phyloP scores from a whole-genome alignment of 805 yeast genomes.

The Kluyveromyces nonfermentans region DNA sequence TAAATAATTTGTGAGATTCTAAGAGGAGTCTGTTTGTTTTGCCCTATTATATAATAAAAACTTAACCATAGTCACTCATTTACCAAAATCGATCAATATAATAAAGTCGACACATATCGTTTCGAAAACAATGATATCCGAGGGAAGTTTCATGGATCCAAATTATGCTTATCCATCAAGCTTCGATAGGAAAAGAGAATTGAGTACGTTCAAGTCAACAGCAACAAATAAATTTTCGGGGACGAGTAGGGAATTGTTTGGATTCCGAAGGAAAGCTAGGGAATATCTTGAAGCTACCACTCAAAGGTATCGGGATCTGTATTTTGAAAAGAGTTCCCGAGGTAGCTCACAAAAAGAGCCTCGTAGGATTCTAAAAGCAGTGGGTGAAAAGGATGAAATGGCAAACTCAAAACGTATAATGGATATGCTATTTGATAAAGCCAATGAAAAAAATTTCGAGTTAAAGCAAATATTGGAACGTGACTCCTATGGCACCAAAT shows the following conservation, averaged over 20 bases:
- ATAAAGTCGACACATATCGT: not conserved
- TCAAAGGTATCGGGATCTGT: not conserved
- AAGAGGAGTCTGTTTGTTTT: not conserved
- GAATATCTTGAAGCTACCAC: constrained; percentile 11
- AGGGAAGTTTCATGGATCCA: constrained; percentile 3
- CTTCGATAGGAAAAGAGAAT: not conserved
- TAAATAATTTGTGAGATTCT: no score
- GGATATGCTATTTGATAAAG: constrained; percentile 3
- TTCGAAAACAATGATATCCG: constrained; percentile 1
- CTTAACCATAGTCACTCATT: constrained; percentile 3
- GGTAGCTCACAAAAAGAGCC: not conserved
- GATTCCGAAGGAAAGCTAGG: constrained; percentile 23
- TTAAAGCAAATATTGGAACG: not conserved
- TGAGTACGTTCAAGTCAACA: not conserved
- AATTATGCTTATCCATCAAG: not conserved
- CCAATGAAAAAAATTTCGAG: not conserved
- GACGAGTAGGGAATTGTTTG: constrained; percentile 16
- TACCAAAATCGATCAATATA: not conserved
- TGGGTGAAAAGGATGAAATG: not conserved
- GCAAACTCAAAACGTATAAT: not conserved
- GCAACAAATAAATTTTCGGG: not conserved
- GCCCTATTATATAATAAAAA: not conserved
- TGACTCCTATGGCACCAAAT: not conserved
- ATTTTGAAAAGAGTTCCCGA: not conserved
- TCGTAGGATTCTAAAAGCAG: not conserved